Percentiles rank a stretch among this genome's conserved stretches.
These are phyloP conservation scores for Curvularia spicifera DNA, from an alignment of 2,329 filamentous ascomycete species.

Conservation along the genomic window DNA sequence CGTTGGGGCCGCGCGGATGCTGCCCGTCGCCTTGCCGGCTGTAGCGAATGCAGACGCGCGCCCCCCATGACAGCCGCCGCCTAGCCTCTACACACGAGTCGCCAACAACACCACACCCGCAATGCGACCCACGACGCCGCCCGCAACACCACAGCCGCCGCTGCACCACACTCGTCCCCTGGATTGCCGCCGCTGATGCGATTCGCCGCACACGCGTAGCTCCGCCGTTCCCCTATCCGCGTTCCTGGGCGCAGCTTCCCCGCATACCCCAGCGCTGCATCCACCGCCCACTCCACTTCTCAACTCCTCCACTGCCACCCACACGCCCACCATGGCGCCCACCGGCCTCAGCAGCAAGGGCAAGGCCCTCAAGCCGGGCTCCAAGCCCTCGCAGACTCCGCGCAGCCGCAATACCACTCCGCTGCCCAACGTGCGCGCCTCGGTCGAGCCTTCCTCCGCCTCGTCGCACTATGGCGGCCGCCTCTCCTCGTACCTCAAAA, in stretches of 20 bases:
- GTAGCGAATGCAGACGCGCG: background rate
- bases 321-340: slow-evolving; percentile 40
- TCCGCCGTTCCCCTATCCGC: background rate
- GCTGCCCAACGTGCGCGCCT: slow-evolving; percentile 61
- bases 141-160: background rate
- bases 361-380: slow-evolving; percentile 60
- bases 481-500: slow-evolving; percentile 61
- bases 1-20: background rate
- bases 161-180: background rate
- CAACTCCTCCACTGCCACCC: background rate
- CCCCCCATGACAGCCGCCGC: background rate
- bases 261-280: slow-evolving; percentile 12
- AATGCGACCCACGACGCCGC: background rate
- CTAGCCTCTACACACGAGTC: background rate
- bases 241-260: slow-evolving; percentile 15
- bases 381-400: slow-evolving; percentile 38
- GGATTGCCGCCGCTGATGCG: background rate
- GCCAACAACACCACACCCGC: background rate
- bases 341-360: slow-evolving; percentile 46
- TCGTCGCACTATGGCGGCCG: slow-evolving; percentile 68
- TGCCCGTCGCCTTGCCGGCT: no score
- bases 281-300: background rate
- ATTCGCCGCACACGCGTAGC: background rate
- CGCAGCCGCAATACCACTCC: slow-evolving; percentile 82
- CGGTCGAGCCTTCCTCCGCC: slow-evolving; percentile 44